phyloP scores from a whole-genome alignment of 805 yeast species.

The Yarrowia sp. region DNA sequence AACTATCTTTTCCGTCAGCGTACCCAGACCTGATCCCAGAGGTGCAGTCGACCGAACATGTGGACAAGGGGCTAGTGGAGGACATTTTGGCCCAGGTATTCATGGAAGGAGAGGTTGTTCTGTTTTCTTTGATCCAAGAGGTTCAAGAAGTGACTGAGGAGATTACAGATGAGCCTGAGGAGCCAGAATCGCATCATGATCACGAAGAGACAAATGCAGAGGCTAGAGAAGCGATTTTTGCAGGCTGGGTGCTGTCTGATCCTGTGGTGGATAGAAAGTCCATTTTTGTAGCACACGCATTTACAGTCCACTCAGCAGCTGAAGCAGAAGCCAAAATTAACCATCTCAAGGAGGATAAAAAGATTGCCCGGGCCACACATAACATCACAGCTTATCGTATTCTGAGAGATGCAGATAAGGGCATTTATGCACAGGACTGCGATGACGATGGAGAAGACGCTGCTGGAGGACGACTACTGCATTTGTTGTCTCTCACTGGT shows the following conservation, averaged over 20 bases:
- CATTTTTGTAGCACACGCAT: conserved; percentile 75
- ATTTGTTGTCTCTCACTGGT: conserved; percentile 58
- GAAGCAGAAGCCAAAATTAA: conserved; percentile 60
- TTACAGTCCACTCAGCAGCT: conserved; percentile 58
- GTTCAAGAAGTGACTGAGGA: conserved; percentile 31
- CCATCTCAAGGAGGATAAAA: conserved; percentile 59
- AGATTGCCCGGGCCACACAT: conserved; percentile 67
- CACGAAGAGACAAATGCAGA: conserved; percentile 29
- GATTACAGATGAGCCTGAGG: not conserved
- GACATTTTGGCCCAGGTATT: conserved; percentile 56
- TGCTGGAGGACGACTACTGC: conserved; percentile 85
- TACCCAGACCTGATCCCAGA: conserved; percentile 70
- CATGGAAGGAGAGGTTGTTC: conserved; percentile 62
- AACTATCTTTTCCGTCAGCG: conserved; percentile 63
- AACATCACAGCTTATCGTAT: conserved; percentile 89
- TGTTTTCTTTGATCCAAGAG: conserved; percentile 72
- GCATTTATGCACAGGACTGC: conserved; percentile 70
- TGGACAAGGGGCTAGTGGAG: conserved; percentile 43
- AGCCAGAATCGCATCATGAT: not conserved
- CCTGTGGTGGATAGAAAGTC: conserved; percentile 82
- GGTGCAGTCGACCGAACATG: conserved; percentile 54
- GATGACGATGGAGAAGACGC: conserved; percentile 98
- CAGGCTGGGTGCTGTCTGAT: conserved; percentile 73
- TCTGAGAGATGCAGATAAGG: conserved; percentile 43
- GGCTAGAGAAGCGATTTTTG: conserved; percentile 28